Conservation (phyloP, 2,329 filamentous ascomycete species). For the Talaromyces rugulosus region DNA sequence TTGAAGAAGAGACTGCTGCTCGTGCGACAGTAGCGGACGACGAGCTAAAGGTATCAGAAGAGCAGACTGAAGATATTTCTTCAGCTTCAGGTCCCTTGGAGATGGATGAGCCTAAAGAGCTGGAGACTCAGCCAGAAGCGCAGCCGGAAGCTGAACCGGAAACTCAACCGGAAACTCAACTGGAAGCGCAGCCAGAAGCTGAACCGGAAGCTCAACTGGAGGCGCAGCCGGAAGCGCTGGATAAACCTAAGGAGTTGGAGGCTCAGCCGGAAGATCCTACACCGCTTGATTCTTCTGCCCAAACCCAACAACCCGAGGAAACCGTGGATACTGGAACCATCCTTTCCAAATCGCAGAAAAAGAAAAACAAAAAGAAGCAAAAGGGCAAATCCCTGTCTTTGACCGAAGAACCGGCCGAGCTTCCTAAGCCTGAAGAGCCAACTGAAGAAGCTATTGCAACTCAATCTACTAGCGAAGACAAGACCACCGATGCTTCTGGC, state of each 20-base stretch:
- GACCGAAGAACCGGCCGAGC: background rate
- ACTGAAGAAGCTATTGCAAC: background rate
- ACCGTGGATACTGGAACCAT: background rate
- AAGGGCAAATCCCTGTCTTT: slow-evolving; percentile 15
- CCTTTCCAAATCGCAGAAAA: slow-evolving; percentile 15
- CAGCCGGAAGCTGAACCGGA: background rate
- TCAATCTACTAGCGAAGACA: background rate
- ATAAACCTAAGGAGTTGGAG: background rate
- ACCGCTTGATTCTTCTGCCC: background rate
- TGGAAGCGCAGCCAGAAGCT: background rate
- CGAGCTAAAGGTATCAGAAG: slow-evolving; percentile 1
- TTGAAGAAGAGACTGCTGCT: background rate
- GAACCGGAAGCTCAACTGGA: background rate
- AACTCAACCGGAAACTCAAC: background rate
- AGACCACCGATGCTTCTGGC: background rate
- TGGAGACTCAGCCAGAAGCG: background rate
- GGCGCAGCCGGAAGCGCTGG: background rate
- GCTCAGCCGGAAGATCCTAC: background rate
- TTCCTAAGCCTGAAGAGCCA: background rate
- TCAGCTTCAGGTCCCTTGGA: background rate
- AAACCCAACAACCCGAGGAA: background rate
- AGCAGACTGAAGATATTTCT: background rate
- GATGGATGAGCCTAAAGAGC: background rate
- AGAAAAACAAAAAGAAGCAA: slow-evolving; percentile 28
- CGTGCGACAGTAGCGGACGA: background rate